Evolutionary conservation across 176 grass and related monocot genomes (phyloP).

Genomic region (Phragmites australis): DNA sequence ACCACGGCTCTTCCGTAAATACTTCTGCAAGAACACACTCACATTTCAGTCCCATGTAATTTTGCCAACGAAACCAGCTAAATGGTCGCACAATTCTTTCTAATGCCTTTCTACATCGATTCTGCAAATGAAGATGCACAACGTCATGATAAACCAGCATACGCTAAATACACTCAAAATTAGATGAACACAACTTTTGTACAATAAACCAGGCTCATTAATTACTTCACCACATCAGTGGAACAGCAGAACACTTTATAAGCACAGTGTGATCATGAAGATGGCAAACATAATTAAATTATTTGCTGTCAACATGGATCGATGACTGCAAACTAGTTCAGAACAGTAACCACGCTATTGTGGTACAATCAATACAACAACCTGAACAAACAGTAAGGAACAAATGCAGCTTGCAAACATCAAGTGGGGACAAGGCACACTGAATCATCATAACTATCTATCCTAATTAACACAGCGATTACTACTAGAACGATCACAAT

Average conservation of each 20-base stretch:
- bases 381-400: not conserved
- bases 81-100: not conserved
- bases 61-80: not conserved
- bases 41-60: not conserved
- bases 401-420: slow-evolving; percentile 4
- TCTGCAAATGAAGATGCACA: not conserved
- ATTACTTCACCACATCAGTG: not conserved
- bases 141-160: not conserved
- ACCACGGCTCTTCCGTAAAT: not conserved
- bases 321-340: slow-evolving; percentile 34
- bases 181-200: not conserved
- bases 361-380: slow-evolving; percentile 23
- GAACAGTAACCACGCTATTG: not conserved
- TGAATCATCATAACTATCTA: slow-evolving; percentile 43
- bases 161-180: too few species aligned
- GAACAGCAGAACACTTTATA: not conserved
- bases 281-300: slow-evolving; percentile 15
- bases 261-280: not conserved
- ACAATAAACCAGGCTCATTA: not conserved
- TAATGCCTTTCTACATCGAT: not conserved
- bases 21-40: not conserved
- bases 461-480: slow-evolving; percentile 45
- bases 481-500: slow-evolving; percentile 42
- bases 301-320: slow-evolving; percentile 32
- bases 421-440: slow-evolving; percentile 71